Evolutionary conservation across 2,329 filamentous ascomycete genomes (phyloP).

Genomic region (Calycina herbarum): DNA sequence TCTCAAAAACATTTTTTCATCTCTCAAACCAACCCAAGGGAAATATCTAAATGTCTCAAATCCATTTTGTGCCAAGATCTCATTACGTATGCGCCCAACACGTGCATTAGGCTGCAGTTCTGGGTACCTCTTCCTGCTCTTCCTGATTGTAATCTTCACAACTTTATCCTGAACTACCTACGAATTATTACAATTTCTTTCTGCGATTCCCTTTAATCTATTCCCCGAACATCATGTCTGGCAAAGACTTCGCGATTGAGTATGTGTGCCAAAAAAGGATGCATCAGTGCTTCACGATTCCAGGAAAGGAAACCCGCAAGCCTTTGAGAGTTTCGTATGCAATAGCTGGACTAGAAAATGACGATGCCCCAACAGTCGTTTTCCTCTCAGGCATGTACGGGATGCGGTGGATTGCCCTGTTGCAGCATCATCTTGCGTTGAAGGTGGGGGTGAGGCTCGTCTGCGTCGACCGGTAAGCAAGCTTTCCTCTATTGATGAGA

Average conservation of each 20-base stretch:
- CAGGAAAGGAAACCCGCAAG: neutral
- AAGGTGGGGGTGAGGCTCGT: neutral
- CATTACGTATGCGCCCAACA: too few species aligned
- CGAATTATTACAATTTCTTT: neutral
- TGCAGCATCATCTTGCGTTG: neutral
- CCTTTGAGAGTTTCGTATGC: neutral
- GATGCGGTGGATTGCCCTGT: neutral
- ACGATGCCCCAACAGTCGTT: neutral
- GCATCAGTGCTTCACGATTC: neutral
- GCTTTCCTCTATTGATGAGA: neutral
- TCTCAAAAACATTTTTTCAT: too few species aligned
- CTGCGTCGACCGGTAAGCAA: neutral
- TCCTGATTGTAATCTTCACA: too few species aligned
- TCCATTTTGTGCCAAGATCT: too few species aligned
- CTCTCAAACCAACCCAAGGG: too few species aligned
- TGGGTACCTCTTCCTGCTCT: too few species aligned
- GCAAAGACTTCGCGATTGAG: neutral
- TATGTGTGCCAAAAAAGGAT: constrained; percentile 2
- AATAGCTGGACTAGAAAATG: neutral
- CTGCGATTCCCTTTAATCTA: neutral
- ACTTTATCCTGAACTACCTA: too few species aligned
- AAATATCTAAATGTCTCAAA: too few species aligned
- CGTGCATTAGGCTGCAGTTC: too few species aligned
- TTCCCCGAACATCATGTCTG: neutral
- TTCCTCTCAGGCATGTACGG: neutral